Evolutionary conservation across 352 stramenopile genomes (phyloP).

Genomic region (Phytophthora meadii): DNA sequence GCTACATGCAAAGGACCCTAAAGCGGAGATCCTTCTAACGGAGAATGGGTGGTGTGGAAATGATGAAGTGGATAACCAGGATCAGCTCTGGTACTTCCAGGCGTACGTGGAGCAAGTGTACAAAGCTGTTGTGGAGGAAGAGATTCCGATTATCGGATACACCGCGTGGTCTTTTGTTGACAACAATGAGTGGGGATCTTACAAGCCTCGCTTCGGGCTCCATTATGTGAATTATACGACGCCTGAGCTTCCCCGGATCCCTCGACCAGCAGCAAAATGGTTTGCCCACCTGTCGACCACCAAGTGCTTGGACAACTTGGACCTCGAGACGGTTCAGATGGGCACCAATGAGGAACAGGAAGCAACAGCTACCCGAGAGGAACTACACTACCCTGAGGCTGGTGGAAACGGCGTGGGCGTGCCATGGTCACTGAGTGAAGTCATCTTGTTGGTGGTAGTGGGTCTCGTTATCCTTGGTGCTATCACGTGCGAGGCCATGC

Average conservation of each 20-base stretch:
- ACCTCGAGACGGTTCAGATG: constrained; percentile 9
- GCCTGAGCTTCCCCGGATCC: constrained; percentile 45
- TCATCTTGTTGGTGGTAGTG: constrained; percentile 36
- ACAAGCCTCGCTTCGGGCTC: constrained; percentile 60
- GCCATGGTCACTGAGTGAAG: constrained; percentile 41
- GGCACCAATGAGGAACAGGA: constrained; percentile 16
- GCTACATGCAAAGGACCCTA: constrained; percentile 61
- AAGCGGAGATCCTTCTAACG: constrained; percentile 61
- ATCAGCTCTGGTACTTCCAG: constrained; percentile 72
- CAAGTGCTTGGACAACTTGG: constrained; percentile 58
- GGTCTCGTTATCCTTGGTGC: constrained; percentile 31
- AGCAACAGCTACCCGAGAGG: constrained; percentile 11
- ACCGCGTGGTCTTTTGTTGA: constrained; percentile 95
- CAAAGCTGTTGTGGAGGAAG: constrained; percentile 57
- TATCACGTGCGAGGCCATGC: constrained; percentile 43
- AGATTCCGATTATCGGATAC: constrained; percentile 90
- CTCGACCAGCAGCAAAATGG: constrained; percentile 59
- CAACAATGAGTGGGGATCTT: constrained; percentile 95
- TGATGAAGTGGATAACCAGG: constrained; percentile 50
- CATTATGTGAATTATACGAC: constrained; percentile 62
- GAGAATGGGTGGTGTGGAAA: constrained; percentile 76
- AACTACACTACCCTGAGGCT: constrained; percentile 10
- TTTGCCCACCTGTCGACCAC: constrained; percentile 60
- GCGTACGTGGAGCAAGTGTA: constrained; percentile 64
- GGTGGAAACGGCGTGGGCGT: constrained; percentile 14